phyloP scores from a whole-genome alignment of 2,329 filamentous ascomycete species.

The Colletotrichum tanaceti region DNA sequence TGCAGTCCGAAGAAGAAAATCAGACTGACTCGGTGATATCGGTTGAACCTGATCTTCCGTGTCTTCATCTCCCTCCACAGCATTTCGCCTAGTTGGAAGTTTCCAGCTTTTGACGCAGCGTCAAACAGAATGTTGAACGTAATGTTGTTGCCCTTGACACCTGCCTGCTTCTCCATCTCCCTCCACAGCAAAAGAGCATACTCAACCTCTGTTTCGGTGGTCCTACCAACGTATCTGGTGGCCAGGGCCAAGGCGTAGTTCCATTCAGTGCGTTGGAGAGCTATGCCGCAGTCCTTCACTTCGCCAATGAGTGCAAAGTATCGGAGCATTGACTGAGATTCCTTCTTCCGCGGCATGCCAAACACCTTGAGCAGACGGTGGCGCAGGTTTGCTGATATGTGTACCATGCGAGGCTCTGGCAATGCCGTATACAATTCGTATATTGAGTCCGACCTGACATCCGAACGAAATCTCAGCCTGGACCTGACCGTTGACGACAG shows the following conservation, averaged over 20 bases:
- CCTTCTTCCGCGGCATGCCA: conserved; percentile 69
- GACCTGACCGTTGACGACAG: conserved; percentile 56
- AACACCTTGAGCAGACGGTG: conserved; percentile 75
- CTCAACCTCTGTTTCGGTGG: conserved; percentile 71
- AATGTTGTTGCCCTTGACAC: conserved; percentile 74
- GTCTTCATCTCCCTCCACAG: conserved; percentile 83
- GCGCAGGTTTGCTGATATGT: conserved; percentile 64
- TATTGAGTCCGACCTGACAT: conserved; percentile 56
- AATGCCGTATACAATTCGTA: conserved; percentile 62
- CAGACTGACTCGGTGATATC: conserved; percentile 83
- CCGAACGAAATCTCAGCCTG: conserved; percentile 56
- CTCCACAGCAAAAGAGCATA: conserved; percentile 83
- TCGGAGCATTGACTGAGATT: conserved; percentile 75
- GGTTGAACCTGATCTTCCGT: conserved; percentile 76
- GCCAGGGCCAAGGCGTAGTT: conserved; percentile 85
- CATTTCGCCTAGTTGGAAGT: conserved; percentile 85
- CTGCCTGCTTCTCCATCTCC: conserved; percentile 84
- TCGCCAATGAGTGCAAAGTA: conserved; percentile 89
- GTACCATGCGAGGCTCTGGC: conserved; percentile 64
- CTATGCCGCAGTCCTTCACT: conserved; percentile 78
- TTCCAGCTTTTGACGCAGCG: conserved; percentile 84
- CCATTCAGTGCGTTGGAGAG: conserved; percentile 78
- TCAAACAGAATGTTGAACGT: conserved; percentile 96
- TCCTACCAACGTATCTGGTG: conserved; percentile 73
- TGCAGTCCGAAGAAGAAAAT: conserved; percentile 87